A percentile compares a stretch with the other conserved stretches of the same genome.
Evolutionary conservation across 306 rosid genomes (phyloP).

Genomic region (Casuarina cunninghamiana): DNA sequence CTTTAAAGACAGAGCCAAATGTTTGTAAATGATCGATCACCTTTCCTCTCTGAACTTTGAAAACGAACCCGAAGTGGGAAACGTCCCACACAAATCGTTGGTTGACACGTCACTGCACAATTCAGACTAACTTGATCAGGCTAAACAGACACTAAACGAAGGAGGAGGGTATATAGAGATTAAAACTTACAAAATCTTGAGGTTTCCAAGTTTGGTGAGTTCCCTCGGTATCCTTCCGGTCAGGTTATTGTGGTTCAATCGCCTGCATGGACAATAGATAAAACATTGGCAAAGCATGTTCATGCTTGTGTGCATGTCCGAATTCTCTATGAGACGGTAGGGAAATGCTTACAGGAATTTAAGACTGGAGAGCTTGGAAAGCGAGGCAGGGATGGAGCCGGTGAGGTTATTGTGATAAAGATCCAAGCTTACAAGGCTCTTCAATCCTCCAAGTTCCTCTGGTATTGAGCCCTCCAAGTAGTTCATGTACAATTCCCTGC

Average conservation of each 20-base stretch:
- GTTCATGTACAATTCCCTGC: slow-evolving; percentile 78
- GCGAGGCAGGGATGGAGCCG: slow-evolving; percentile 59
- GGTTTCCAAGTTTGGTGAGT: slow-evolving; percentile 65
- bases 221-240: slow-evolving; percentile 76
- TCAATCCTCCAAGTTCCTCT: slow-evolving; percentile 63
- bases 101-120: slow-evolving; percentile 66
- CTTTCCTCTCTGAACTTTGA: slow-evolving; percentile 70
- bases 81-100: slow-evolving; percentile 78
- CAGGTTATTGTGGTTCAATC: slow-evolving; percentile 67
- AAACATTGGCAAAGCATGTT: background rate
- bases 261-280: slow-evolving; percentile 38
- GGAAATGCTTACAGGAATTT: slow-evolving; percentile 61
- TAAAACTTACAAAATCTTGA: slow-evolving; percentile 64
- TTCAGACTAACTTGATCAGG: background rate
- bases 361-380: slow-evolving; percentile 71
- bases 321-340: background rate
- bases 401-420: slow-evolving; percentile 74
- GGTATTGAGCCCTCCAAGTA: slow-evolving; percentile 69
- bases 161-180: background rate
- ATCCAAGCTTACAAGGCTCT: slow-evolving; percentile 78
- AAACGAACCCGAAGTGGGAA: slow-evolving; percentile 74
- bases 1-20: background rate
- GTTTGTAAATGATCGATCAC: slow-evolving; percentile 27
- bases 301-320: background rate
- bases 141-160: background rate